Evolutionary conservation across 2,329 filamentous ascomycete genomes (phyloP), one percentile per base, ranked within the genome.

Genomic region (Coleophoma cylindrospora): DNA sequence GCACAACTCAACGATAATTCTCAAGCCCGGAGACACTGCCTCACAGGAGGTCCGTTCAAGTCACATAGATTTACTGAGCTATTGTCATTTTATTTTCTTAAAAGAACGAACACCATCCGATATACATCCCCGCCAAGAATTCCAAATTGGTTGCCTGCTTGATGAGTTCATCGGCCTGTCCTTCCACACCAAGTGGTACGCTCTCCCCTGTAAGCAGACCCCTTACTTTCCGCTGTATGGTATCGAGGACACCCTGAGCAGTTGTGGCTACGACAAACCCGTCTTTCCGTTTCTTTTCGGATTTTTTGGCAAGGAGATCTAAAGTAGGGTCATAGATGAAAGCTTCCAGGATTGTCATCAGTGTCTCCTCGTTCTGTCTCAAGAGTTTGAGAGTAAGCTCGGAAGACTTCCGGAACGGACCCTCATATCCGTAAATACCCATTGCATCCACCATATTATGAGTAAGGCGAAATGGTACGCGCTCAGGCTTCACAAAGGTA

Each of bases 381-480:
- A 97, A 76, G 27, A 96, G 83, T 40, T 81, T 77, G 53, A 97
- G 77, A 11, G 91, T 95, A 54, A 97, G 77, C 70, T 99, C 95
- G 53, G 88, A 92, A 45, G 89, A 92, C 62, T 89, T 87, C 40
- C 91, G 81, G 70, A 96, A 99, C 0, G 94, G 91, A 0, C 94
- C 89, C 67, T 97, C 94, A 65, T 94, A 90, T 53, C 91, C 90
- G 64, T 95, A 92, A 19, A 95, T 85, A 5, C 94, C 94, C 84
- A 99, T 97, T 11, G 94, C 95, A 56, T 95, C 89, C 34, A 95
- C 83, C 92, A 99, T 97, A 70, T 99, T 99, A 75, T 96, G 92
- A 4, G 94, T 99, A 40, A 99, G 77, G 14, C 95, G 87, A 76
- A 99, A 99, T 2, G 94, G 95, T 1, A 99, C 94, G 32, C 87